Evolutionary conservation across 257 asterid genomes (phyloP).

Genomic region (Solanum verrucosum): DNA sequence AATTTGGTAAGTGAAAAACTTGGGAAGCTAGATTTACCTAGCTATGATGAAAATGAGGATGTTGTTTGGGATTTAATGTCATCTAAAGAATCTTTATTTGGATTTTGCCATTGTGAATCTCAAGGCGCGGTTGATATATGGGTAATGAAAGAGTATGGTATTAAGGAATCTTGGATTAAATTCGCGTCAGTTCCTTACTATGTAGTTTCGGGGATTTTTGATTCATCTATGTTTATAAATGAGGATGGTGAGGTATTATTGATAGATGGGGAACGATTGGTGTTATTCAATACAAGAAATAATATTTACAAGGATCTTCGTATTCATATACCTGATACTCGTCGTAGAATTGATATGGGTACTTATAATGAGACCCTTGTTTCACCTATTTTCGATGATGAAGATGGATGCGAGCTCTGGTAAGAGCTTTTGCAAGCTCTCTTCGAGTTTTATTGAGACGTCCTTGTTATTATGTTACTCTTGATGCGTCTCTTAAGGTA

Average conservation of each 20-base stretch:
- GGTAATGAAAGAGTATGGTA: not conserved
- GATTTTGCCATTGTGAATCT: not conserved
- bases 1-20: not conserved
- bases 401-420: not conserved
- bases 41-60: not conserved
- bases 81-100: not conserved
- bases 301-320: not conserved
- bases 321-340: not conserved
- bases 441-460: not conserved
- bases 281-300: not conserved
- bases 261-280: not conserved
- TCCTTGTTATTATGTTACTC: not conserved
- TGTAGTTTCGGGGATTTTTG: not conserved
- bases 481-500: not conserved
- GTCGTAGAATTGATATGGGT: not conserved
- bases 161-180: not conserved
- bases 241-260: not conserved
- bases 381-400: not conserved
- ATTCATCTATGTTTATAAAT: not conserved
- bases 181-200: not conserved
- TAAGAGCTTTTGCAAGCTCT: not conserved
- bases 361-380: not conserved
- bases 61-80: not conserved
- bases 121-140: not conserved
- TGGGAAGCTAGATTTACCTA: not conserved